Evolutionary conservation across 371 early-diverging fungal species (phyloP).

Genomic region (Nosema muscidifuracis): DNA sequence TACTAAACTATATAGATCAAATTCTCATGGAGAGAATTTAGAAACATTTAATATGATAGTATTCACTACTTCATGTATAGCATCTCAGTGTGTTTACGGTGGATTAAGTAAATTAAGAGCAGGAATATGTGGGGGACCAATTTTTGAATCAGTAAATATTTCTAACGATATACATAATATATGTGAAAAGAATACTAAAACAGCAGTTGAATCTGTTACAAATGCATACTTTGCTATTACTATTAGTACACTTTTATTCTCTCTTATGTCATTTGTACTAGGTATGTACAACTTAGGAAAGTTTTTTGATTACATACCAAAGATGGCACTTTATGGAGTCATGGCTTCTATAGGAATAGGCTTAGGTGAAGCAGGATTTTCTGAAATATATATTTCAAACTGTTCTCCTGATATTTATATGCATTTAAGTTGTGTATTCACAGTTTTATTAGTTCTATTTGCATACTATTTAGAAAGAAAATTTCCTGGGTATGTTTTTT

Average conservation of each 20-base stretch:
- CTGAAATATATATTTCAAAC: background rate
- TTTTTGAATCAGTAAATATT: conserved; percentile 27
- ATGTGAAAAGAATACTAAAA: background rate
- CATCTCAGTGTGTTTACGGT: conserved; percentile 10
- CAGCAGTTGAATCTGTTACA: background rate
- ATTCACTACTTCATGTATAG: background rate
- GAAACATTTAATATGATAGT: conserved; percentile 5
- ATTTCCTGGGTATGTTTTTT: conserved; percentile 23
- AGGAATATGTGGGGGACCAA: conserved; percentile 16
- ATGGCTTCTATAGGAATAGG: conserved; percentile 36
- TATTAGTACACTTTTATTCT: conserved; percentile 32
- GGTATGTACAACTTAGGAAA: conserved; percentile 11
- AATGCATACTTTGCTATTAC: conserved; percentile 16
- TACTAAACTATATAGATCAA: background rate
- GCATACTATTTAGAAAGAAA: background rate
- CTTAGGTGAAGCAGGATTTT: conserved; percentile 8
- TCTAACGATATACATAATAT: conserved; percentile 15
- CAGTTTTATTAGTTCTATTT: background rate
- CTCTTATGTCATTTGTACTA: conserved; percentile 24
- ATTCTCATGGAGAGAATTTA: background rate
- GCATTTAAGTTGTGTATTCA: background rate
- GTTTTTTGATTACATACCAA: conserved; percentile 25
- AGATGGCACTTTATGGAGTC: conserved; percentile 30
- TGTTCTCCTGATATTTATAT: background rate
- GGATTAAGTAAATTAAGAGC: background rate